phyloP scores from a whole-genome alignment of 2,329 filamentous ascomycete species.

The Claviceps capensis region DNA sequence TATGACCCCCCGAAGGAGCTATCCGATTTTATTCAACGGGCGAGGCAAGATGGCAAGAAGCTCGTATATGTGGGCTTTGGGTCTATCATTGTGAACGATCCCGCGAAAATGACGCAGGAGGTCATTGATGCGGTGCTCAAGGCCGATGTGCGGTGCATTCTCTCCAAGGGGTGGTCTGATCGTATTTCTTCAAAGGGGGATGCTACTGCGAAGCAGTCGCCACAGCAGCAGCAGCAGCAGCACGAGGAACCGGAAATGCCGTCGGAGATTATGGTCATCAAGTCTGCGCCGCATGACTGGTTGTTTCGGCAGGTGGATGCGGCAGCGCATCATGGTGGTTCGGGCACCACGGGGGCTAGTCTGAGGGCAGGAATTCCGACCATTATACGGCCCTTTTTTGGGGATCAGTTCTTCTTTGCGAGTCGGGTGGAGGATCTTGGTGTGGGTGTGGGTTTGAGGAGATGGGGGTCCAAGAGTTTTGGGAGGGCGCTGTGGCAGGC shows the following conservation, averaged over 20 bases:
- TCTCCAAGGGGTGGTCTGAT: slow-evolving; percentile 96
- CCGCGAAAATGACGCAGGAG: slow-evolving; percentile 77
- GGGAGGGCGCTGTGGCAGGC: slow-evolving; percentile 82
- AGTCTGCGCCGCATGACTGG: slow-evolving; percentile 91
- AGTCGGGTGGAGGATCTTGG: slow-evolving; percentile 81
- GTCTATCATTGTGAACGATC: slow-evolving; percentile 86
- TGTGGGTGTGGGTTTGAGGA: slow-evolving; percentile 79
- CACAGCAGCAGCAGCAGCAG: slow-evolving; percentile 25
- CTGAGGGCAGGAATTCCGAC: slow-evolving; percentile 83
- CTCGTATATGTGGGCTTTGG: slow-evolving; percentile 95
- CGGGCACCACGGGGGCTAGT: slow-evolving; percentile 88
- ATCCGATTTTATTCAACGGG: slow-evolving; percentile 67
- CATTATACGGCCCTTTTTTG: slow-evolving; percentile 93
- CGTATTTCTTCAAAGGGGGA: slow-evolving; percentile 41
- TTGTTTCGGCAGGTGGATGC: slow-evolving; percentile 89
- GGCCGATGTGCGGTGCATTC: slow-evolving; percentile 83
- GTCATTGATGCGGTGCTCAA: slow-evolving; percentile 83
- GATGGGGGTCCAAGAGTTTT: slow-evolving; percentile 76
- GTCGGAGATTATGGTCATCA: slow-evolving; percentile 73
- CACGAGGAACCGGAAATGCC: slow-evolving; percentile 53
- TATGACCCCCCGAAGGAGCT: slow-evolving; percentile 69
- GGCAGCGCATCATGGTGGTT: slow-evolving; percentile 85
- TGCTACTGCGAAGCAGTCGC: slow-evolving; percentile 5
- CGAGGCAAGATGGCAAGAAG: slow-evolving; percentile 71
- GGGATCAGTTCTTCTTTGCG: slow-evolving; percentile 95